Conservation (phyloP, 345 rosid species). For the Balakata baccata region DNA sequence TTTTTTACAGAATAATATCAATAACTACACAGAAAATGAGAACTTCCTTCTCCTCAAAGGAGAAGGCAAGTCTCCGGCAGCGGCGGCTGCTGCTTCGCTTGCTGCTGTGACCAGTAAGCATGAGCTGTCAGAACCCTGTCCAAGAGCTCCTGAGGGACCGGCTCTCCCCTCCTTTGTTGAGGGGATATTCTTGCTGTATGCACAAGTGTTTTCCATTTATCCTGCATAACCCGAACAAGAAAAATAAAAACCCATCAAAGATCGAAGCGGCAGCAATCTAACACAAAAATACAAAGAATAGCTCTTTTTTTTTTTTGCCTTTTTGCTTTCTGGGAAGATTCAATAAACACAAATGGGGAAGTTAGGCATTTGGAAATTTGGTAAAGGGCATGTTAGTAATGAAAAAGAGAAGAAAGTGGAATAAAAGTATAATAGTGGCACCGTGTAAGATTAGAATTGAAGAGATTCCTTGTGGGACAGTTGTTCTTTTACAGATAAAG, state of each 20-base stretch:
- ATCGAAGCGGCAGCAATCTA: not conserved
- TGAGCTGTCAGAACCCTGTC: slow-evolving; percentile 86
- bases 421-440: slow-evolving; percentile 4
- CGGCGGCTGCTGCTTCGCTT: slow-evolving; percentile 65
- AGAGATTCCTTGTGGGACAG: slow-evolving; percentile 29
- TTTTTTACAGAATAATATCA: slow-evolving; percentile 33
- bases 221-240: slow-evolving; percentile 41
- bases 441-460: slow-evolving; percentile 15
- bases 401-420: not conserved
- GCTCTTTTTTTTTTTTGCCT: not conserved
- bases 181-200: slow-evolving; percentile 98
- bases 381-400: slow-evolving; percentile 4
- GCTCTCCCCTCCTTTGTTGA: slow-evolving; percentile 97
- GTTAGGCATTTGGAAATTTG: not conserved
- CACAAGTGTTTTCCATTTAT: slow-evolving; percentile 95
- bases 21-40: slow-evolving; percentile 19
- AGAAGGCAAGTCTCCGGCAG: slow-evolving; percentile 52
- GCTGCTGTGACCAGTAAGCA: slow-evolving; percentile 92
- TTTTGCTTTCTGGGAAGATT: not conserved
- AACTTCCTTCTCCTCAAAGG: slow-evolving; percentile 28
- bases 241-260: not conserved
- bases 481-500: slow-evolving; percentile 13
- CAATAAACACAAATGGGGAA: no score
- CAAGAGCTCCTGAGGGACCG: slow-evolving; percentile 91
- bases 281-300: not conserved